phyloP scores from a whole-genome alignment of 176 grass and related monocot genomes.

The Chrysopogon serrulatus region DNA sequence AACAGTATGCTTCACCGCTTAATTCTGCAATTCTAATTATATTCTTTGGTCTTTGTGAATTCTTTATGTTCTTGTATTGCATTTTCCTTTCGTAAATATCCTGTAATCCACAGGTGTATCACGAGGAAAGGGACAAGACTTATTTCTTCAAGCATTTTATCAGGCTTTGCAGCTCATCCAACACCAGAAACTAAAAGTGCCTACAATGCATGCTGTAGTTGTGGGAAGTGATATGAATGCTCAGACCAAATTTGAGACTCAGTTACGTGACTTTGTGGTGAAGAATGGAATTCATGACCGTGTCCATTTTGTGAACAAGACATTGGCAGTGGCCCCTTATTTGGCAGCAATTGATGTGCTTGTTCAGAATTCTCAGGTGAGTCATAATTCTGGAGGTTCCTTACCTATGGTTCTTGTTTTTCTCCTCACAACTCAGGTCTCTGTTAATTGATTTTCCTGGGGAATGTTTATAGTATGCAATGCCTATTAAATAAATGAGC shows the following conservation, averaged over 20 bases:
- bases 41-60: slow-evolving; percentile 1
- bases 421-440: neutral
- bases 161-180: slow-evolving; percentile 73
- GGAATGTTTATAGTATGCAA: neutral
- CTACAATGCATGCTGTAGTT: slow-evolving; percentile 74
- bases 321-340: slow-evolving; percentile 89
- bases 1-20: slow-evolving; percentile 65
- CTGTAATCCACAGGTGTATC: slow-evolving; percentile 79
- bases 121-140: slow-evolving; percentile 93
- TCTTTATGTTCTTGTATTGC: neutral
- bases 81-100: slow-evolving; percentile 2
- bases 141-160: slow-evolving; percentile 94
- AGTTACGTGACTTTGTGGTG: slow-evolving; percentile 68
- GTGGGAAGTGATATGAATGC: slow-evolving; percentile 96
- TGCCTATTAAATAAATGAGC: neutral
- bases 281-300: slow-evolving; percentile 71
- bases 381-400: neutral
- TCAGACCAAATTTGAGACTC: slow-evolving; percentile 89
- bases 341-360: slow-evolving; percentile 94
- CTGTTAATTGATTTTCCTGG: neutral
- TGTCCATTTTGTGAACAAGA: slow-evolving; percentile 94
- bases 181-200: slow-evolving; percentile 79
- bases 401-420: neutral
- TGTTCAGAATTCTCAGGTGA: slow-evolving; percentile 97
- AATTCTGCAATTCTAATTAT: neutral